Evolutionary conservation across 139 green algal genomes (phyloP).

Genomic region (Micromonas pusilla): DNA sequence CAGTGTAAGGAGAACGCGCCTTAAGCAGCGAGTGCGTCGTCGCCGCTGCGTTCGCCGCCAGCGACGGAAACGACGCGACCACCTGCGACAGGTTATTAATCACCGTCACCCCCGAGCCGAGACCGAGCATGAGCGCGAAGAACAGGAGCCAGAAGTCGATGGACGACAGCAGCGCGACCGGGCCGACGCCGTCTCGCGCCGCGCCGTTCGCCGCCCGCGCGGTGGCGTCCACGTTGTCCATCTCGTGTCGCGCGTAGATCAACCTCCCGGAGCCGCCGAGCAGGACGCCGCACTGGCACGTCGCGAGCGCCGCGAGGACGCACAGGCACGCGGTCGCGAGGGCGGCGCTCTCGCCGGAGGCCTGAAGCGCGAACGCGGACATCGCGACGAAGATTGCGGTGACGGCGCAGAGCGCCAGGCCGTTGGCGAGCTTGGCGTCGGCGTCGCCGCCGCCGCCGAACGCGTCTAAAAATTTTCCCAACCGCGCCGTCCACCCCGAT

Average conservation of each 20-base stretch:
- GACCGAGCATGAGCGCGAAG: background rate
- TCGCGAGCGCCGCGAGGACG: background rate
- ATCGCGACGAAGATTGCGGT: background rate
- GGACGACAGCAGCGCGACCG: background rate
- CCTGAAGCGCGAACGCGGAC: background rate
- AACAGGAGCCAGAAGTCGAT: constrained; percentile 2
- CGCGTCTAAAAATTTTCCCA: too few species aligned
- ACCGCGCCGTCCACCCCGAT: too few species aligned
- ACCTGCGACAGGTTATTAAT: constrained; percentile 13
- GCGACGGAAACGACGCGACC: background rate
- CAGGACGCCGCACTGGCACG: background rate
- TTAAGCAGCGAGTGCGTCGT: background rate
- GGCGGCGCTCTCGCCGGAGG: too few species aligned
- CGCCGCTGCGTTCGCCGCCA: background rate
- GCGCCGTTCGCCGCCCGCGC: background rate
- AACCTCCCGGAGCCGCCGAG: background rate
- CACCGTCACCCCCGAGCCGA: constrained; percentile 10
- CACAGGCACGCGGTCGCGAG: background rate
- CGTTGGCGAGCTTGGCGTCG: background rate
- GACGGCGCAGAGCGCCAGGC: background rate
- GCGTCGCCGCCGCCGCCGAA: background rate
- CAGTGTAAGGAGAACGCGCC: too few species aligned
- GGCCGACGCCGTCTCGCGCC: background rate
- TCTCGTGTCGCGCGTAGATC: background rate
- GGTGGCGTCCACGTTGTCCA: background rate